Evolutionary conservation across 148 eudicot genomes (phyloP), one percentile per base, ranked within the genome.

Genomic region (Camellia lanceoleosa): DNA sequence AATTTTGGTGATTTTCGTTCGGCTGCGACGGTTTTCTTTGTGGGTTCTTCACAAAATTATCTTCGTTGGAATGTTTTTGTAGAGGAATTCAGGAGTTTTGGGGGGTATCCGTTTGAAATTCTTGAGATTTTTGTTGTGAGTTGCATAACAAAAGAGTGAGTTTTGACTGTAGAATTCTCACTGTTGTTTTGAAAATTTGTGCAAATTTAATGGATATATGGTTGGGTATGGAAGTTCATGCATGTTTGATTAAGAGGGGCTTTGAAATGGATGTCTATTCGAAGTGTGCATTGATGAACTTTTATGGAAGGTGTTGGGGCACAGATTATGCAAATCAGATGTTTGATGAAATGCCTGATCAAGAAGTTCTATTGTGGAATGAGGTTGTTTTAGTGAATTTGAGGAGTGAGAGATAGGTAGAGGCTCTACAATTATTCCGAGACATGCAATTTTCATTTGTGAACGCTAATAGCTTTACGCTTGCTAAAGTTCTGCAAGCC

Each of bases 401-500:
- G 83, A 90, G 84, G 80, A 83, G 78, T 66, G 83, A 62, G 20
- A 83, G 58, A 63, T 79, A 83, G 70, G 55, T 66, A 44, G 78
- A 84, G 76, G 91, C 87, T 30, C 78, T 91, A 43, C 60, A 59
- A 41, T 38, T 83, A 62, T 87, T 91, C 80, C 70, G 78, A 54
- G 81, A 87, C 4, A 86, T 88, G 95, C 91, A 88, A 58, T 79
- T 79, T 82, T 86, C 83, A 13, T 73, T 47, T 78, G 86, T 87
- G 60, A 91, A 85, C 76, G 87, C 85, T 52, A 90, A 84, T 65
- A 59, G 55, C 56, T 82, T 87, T 19, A 84, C 87, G 5, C 71
- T 91, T 71, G 87, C 85, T 76, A 91, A 88, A 85, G 90, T 86
- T 73, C 51, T 87, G 73, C 91, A 91, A 82, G 92, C 92, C 77